These are phyloP conservation scores for Solanum hybrid DNA, from an alignment of 305 asterid species.

Conservation along the genomic window DNA sequence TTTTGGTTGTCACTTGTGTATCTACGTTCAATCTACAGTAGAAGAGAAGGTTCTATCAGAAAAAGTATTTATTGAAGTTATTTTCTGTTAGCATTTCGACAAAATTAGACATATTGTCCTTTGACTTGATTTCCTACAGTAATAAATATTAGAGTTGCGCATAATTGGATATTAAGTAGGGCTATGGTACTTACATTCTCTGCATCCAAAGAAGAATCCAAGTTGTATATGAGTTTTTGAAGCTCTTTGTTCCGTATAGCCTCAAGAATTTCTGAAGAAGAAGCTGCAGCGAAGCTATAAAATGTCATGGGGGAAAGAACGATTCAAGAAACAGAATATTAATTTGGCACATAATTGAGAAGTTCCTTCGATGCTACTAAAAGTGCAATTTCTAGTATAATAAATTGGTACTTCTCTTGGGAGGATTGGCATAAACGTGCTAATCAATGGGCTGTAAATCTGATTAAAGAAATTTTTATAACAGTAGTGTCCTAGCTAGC, in stretches of 20 bases:
- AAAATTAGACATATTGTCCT: neutral
- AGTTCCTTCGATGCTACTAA: neutral
- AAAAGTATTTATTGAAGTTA: neutral
- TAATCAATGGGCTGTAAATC: neutral
- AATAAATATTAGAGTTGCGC: neutral
- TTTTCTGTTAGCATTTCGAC: neutral
- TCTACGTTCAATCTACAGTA: neutral
- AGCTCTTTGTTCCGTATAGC: constrained; percentile 47
- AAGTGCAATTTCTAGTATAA: neutral
- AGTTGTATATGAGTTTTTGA: constrained; percentile 35
- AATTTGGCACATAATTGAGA: neutral
- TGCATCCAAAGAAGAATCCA: constrained; percentile 49
- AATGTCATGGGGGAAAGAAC: neutral
- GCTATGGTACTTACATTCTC: constrained; percentile 40
- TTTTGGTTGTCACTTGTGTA: neutral
- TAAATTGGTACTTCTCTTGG: neutral
- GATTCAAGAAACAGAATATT: neutral
- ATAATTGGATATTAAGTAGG: neutral
- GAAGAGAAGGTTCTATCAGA: neutral
- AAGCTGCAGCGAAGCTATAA: constrained; percentile 32
- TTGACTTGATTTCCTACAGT: neutral
- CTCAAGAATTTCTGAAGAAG: constrained; percentile 59
- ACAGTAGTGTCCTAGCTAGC: neutral
- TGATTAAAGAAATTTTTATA: neutral
- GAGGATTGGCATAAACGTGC: neutral